Conservation (phyloP, 225 moss, liverwort and hornwort species). For the Physcomitrium patens region DNA sequence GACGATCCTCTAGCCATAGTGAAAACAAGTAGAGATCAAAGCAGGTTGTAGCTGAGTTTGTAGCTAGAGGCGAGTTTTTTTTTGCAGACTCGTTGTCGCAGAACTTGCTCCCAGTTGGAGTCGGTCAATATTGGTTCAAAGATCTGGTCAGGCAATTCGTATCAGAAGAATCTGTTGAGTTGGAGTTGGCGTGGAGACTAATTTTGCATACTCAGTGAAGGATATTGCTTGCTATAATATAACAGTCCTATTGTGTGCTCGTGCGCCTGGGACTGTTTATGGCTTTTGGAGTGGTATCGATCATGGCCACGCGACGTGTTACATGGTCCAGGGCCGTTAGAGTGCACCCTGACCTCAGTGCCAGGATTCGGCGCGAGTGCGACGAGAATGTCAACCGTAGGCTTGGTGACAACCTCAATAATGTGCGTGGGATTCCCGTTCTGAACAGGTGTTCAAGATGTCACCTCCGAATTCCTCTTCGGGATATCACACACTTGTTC, state of each 20-base stretch:
- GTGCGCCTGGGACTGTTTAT: neutral
- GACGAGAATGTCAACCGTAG: conserved; percentile 44
- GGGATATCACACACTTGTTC: conserved; percentile 46
- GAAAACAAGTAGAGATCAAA: no score
- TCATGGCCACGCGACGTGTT: conserved; percentile 37
- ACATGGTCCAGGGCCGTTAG: conserved; percentile 19
- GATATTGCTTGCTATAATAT: neutral
- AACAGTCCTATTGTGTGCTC: neutral
- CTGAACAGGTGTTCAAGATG: conserved; percentile 41
- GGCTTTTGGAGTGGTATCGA: neutral
- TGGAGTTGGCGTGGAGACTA: neutral
- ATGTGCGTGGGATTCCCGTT: conserved; percentile 24
- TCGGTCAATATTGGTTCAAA: neutral
- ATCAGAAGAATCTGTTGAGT: neutral
- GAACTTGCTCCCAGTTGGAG: neutral
- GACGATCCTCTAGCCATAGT: no score
- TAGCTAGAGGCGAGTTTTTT: neutral
- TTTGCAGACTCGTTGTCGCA: neutral
- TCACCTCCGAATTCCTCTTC: conserved; percentile 43
- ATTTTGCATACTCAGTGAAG: neutral
- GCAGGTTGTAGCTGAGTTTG: neutral
- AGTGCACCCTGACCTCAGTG: conserved; percentile 11
- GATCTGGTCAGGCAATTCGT: neutral
- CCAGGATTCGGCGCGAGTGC: neutral
- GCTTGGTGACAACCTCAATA: conserved; percentile 27